A percentile compares a stretch with the other conserved stretches of the same genome.
phyloP scores from a whole-genome alignment of 495 filamentous ascomycete species.

The Penicillium dipodomyicola region DNA sequence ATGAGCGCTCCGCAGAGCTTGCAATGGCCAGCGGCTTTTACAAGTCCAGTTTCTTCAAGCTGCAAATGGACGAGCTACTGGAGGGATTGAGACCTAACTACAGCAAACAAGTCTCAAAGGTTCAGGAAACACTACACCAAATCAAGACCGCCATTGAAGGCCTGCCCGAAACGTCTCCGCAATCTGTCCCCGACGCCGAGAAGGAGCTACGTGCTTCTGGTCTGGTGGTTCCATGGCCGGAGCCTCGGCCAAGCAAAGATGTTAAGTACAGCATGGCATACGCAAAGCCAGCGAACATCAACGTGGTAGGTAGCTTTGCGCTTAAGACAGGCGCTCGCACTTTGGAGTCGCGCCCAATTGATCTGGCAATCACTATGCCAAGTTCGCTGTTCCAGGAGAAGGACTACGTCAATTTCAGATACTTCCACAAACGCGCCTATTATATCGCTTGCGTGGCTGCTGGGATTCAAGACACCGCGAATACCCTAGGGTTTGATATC shows the following conservation, averaged over 20 bases:
- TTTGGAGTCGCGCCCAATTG: slow-evolving; percentile 57
- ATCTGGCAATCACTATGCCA: slow-evolving; percentile 86
- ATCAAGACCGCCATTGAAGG: slow-evolving; percentile 74
- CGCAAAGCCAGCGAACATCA: slow-evolving; percentile 70
- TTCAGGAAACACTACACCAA: slow-evolving; percentile 67
- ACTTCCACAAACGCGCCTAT: slow-evolving; percentile 92
- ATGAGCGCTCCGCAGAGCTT: slow-evolving; percentile 39
- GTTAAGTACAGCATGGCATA: slow-evolving; percentile 80
- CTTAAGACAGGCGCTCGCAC: slow-evolving; percentile 68
- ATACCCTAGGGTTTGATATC: slow-evolving; percentile 52
- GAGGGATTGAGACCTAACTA: slow-evolving; percentile 66
- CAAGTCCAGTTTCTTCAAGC: slow-evolving; percentile 75
- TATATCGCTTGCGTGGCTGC: slow-evolving; percentile 80
- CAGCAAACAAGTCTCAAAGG: slow-evolving; percentile 57
- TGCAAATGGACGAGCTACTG: slow-evolving; percentile 84
- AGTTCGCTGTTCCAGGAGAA: slow-evolving; percentile 80
- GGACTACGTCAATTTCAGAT: slow-evolving; percentile 89
- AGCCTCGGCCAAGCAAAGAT: slow-evolving; percentile 68
- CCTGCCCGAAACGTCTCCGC: slow-evolving; percentile 55
- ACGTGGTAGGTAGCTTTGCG: slow-evolving; percentile 85
- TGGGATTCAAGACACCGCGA: slow-evolving; percentile 54
- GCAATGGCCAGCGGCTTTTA: slow-evolving; percentile 50
- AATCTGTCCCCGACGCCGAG: slow-evolving; percentile 64
- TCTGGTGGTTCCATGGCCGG: slow-evolving; percentile 75
- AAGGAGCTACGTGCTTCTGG: slow-evolving; percentile 61